phyloP scores from a whole-genome alignment of 129 eudicot species.

The Chrysanthemum seticuspe region DNA sequence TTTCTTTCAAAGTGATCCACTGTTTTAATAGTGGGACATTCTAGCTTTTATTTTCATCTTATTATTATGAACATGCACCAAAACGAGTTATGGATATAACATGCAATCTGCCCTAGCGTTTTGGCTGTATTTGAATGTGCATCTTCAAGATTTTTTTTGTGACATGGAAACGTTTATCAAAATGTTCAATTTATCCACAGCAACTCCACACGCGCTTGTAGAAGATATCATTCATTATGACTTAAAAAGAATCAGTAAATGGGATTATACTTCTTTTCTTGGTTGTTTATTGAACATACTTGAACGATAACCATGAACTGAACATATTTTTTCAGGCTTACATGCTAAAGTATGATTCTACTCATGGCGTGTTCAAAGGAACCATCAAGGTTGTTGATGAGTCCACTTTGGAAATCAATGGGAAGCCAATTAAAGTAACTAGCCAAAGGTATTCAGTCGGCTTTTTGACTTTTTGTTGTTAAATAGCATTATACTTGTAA shows the following conservation, averaged over 20 bases:
- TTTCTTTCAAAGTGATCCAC: constrained; percentile 10
- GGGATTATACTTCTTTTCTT: neutral
- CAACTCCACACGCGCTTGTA: no score
- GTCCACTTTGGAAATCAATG: constrained; percentile 87
- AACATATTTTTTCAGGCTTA: constrained; percentile 58
- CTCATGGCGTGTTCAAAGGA: constrained; percentile 84
- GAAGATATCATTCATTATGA: neutral
- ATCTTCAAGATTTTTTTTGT: neutral
- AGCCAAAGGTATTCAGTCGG: constrained; percentile 63
- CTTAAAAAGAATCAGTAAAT: neutral
- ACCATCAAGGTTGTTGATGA: constrained; percentile 76
- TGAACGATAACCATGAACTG: constrained; percentile 1
- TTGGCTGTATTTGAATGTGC: neutral
- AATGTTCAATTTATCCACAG: no score
- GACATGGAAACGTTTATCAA: neutral
- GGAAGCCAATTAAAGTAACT: constrained; percentile 77
- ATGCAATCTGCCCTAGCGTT: neutral
- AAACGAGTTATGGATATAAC: neutral
- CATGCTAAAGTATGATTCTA: constrained; percentile 97
- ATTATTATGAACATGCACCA: neutral
- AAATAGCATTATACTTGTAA: neutral
- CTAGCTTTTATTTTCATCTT: neutral
- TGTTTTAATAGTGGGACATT: neutral
- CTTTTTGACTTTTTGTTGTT: neutral
- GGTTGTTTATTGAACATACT: neutral